phyloP scores from a whole-genome alignment of 768 basidiomycete genomes.

The Boletus patriciae region DNA sequence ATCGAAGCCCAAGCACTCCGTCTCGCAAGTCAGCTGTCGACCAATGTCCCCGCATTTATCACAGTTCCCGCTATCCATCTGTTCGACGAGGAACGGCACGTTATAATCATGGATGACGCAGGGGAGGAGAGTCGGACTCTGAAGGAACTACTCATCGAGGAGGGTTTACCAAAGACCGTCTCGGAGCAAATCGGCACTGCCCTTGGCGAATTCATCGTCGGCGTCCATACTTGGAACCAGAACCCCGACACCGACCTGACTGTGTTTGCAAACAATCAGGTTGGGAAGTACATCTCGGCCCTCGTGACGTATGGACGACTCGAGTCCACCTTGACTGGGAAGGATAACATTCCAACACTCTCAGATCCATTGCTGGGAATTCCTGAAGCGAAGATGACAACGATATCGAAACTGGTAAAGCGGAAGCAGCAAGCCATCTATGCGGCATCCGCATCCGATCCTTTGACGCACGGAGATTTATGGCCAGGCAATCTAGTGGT shows the following conservation, averaged over 20 bases:
- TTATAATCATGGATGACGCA: conserved; percentile 64
- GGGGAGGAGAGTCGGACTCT: conserved; percentile 41
- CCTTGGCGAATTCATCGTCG: conserved; percentile 56
- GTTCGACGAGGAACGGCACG: conserved; percentile 49
- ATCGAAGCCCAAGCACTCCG: conserved; percentile 51
- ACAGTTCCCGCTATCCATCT: conserved; percentile 50
- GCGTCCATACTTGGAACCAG: conserved; percentile 51
- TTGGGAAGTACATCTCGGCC: conserved; percentile 43
- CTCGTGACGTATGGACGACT: conserved; percentile 47
- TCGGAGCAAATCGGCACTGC: conserved; percentile 49
- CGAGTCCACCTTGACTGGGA: conserved; percentile 38
- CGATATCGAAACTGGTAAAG: conserved; percentile 35
- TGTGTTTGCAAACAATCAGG: conserved; percentile 40
- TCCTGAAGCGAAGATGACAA: conserved; percentile 36
- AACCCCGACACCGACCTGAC: conserved; percentile 29
- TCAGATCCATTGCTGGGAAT: conserved; percentile 43
- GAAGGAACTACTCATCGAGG: conserved; percentile 42
- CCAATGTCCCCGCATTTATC: conserved; percentile 38
- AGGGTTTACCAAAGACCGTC: conserved; percentile 28
- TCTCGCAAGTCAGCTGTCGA: conserved; percentile 39
- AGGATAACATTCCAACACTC: conserved; percentile 36
- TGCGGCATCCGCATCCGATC: conserved; percentile 28
- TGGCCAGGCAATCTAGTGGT: conserved; percentile 71
- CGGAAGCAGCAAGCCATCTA: conserved; percentile 33
- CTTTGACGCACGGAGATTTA: conserved; percentile 55